A percentile compares a stretch with the other conserved stretches of the same genome.
phyloP scores from a whole-genome alignment of 805 yeast genomes.

The Schizosaccharomyces japonicus region DNA sequence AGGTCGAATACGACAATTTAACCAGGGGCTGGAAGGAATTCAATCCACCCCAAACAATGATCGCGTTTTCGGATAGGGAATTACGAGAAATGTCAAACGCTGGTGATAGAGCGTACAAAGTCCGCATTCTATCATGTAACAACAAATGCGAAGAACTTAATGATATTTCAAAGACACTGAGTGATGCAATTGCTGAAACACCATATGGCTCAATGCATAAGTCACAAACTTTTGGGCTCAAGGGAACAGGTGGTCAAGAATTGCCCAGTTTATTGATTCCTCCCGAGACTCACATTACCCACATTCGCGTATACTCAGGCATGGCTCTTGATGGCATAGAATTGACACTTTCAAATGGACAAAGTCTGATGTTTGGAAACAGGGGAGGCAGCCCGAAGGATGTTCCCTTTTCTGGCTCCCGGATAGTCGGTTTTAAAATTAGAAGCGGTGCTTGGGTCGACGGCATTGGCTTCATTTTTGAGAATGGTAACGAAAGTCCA shows the following conservation, averaged over 20 bases:
- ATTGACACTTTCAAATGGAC: conserved; percentile 19
- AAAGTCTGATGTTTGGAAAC: conserved; percentile 16
- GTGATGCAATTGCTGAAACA: neutral
- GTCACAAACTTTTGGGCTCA: neutral
- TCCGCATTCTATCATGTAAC: neutral
- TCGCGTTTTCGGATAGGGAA: conserved; percentile 27
- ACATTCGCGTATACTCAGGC: conserved; percentile 23
- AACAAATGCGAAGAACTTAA: neutral
- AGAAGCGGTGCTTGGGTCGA: conserved; percentile 79
- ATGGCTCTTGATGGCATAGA: conserved; percentile 62
- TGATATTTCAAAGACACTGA: neutral
- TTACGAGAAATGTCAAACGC: conserved; percentile 15
- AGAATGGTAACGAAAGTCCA: conserved; percentile 9
- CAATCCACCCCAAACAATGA: conserved; percentile 36
- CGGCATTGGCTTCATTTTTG: conserved; percentile 50
- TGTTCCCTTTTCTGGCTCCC: conserved; percentile 39
- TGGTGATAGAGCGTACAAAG: neutral
- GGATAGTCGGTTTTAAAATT: conserved; percentile 32
- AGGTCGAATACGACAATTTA: conserved; percentile 33
- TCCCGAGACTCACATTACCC: neutral
- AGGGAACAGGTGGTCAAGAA: neutral
- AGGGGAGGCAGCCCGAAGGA: conserved; percentile 22
- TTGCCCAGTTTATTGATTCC: neutral
- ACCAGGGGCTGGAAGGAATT: conserved; percentile 38
- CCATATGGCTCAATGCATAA: neutral